Evolutionary conservation across 2,329 filamentous ascomycete species (phyloP).

Genomic region (Cytospora leucostoma): DNA sequence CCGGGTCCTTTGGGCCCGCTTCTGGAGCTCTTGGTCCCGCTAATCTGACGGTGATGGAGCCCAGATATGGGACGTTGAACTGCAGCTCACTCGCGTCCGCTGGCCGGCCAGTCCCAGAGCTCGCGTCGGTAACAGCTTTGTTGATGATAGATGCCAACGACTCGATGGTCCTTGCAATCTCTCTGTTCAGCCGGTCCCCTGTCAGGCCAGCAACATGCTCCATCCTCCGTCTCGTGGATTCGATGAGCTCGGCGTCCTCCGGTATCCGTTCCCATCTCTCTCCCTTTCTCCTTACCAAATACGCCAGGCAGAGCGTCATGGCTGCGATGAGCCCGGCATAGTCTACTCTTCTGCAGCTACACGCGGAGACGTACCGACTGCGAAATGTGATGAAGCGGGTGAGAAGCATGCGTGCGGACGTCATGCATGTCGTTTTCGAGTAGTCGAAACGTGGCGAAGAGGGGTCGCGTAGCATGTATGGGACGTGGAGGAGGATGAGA

Average conservation of each 20-base stretch:
- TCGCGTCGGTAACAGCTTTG: conserved; percentile 27
- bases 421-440: conserved; percentile 50
- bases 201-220: conserved; percentile 41
- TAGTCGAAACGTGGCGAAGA: conserved; percentile 46
- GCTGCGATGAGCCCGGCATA: conserved; percentile 54
- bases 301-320: conserved; percentile 53
- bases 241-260: conserved; percentile 42
- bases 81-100: conserved; percentile 35
- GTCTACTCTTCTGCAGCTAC: conserved; percentile 51
- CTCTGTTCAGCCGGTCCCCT: conserved; percentile 44
- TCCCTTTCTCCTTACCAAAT: conserved; percentile 42
- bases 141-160: conserved; percentile 47
- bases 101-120: conserved; percentile 15
- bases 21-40: conserved; percentile 14
- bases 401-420: conserved; percentile 54
- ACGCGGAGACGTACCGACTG: conserved; percentile 39
- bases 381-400: conserved; percentile 51
- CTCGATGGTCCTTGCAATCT: conserved; percentile 46
- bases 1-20: background rate
- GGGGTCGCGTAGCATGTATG: conserved; percentile 51
- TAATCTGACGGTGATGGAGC: conserved; percentile 47
- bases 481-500: conserved; percentile 55
- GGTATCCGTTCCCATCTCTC: conserved; percentile 27
- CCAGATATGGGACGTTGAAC: conserved; percentile 49
- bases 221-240: conserved; percentile 42